Base-by-base conservation (phyloP, 2,329 filamentous ascomycete species). In the Neopestalotiopsis sp. region DNA sequence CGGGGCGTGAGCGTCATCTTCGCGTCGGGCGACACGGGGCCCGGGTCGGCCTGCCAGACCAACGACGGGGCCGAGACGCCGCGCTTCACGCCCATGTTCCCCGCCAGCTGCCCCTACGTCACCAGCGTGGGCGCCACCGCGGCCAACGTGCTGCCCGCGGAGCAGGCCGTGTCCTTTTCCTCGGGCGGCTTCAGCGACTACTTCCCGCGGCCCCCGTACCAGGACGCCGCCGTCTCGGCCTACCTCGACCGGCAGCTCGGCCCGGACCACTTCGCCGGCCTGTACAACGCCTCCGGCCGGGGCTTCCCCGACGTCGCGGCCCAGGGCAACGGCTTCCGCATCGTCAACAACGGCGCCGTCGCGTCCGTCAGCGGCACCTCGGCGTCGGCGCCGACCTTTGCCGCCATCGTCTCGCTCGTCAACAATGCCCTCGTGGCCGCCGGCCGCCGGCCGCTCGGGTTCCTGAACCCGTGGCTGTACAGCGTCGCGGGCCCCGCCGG, bases 401-500 rank as follows among this genome's bases (percentile, higher is more conserved):
- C 90, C 0, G 85, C 85, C 14, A 84, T 94, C 71, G 81, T 94
- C 63, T 84, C 87, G 0, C 83, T 92, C 49, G 78, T 94, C 65
- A 93, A 93, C 75, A 88, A 90, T 69, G 85, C 87, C 28, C 83
- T 90, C 40, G 78, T 92, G 62, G 80, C 84, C 17, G 80, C 81
- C n/a, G 87, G 87, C 1, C 84, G 85, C 75, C 76, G 84, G 6
- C 74, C 81, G 0, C 78, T 91, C 73, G 89, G 89, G 1, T 91
- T 90, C 74, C 77, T 91, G 32, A 91, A 91, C 75, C 88, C 89
- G 1, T 89, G 86, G 85, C 78, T 91, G 17, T 91, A 90, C 72
- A 63, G 68, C 67, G 67, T n/a, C 6, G 74, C 75, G 9, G 69
- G 74, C 30, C 79, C 68, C 0, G 61, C 73, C 12, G 75, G 73